Evolutionary conservation across 768 basidiomycete species (phyloP), one percentile per base, ranked within the genome.

Genomic region (Pisolithus marmoratus): DNA sequence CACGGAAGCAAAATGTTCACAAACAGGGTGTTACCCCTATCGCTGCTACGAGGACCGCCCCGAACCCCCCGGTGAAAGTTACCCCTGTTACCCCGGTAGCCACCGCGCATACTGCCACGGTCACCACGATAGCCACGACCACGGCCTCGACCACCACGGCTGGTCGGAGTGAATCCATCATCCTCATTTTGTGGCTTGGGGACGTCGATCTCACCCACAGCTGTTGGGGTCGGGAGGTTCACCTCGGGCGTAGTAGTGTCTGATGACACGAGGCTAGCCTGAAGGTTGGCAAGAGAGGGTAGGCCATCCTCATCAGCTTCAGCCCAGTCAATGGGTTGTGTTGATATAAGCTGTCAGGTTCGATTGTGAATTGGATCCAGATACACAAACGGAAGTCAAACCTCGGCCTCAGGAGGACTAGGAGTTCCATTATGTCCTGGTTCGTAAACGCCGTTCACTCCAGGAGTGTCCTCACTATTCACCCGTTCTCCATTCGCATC

Each of bases 251-350:
- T 86, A n/a, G 75, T 80, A 26, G 83, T 78, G 7, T 83, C 85
- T 38, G 89, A 87, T 12, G 82, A 80, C 6, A 84, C 85, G 60
- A 91, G 90, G 57, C 80, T 81, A 42, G 85, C 85, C 52, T 91
- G 88, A 24, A 91, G 74, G 45, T 78, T 79, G 6, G 82, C 82
- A 47, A 93, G 85, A 1, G 87, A 74, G n/a, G 90, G 90, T 15
- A 92, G 78, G 5, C 75, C 80, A 55, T 85, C 85, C n/a, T 89
- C 86, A 51, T 90, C 87, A 38, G 81, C 83, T 37, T 67, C 66
- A 15, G 90, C 87, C 90, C 90, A 92, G 66, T 92, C 85, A 51
- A 92, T 75, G 24, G 80, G 70, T n/a, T 62, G 68, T 23, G 56
- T 27, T 8, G 65, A 58, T 31, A 48, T 52, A 0, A 56, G 38